Evolutionary conservation across 305 asterid genomes (phyloP).

Genomic region (Striga hermonthica): DNA sequence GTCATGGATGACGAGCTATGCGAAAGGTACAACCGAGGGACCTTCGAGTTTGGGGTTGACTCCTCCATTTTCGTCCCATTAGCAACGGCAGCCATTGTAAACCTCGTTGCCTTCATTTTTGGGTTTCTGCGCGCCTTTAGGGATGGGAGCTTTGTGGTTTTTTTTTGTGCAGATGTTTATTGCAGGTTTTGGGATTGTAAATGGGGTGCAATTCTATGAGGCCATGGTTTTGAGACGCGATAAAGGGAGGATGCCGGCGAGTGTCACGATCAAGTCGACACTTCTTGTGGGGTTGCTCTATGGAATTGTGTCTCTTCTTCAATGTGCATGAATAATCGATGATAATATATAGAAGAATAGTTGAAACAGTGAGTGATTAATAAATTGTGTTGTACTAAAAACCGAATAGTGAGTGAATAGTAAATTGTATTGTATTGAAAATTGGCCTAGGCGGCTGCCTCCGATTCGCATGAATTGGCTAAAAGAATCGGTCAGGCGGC

Average conservation of each 20-base stretch:
- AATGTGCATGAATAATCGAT: too few species aligned
- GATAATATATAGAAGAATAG: too few species aligned
- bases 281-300: conserved; percentile 30
- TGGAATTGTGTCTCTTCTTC: not conserved
- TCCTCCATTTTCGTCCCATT: conserved; percentile 65
- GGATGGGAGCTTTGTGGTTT: conserved; percentile 33
- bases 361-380: too few species aligned
- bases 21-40: conserved; percentile 54
- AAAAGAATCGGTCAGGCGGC: too few species aligned
- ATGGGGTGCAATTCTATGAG: conserved; percentile 58
- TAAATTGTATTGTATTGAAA: too few species aligned
- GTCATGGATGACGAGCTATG: conserved; percentile 67
- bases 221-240: conserved; percentile 62
- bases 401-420: too few species aligned
- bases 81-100: conserved; percentile 46
- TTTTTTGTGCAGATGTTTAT: conserved; percentile 33
- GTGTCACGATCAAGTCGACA: conserved; percentile 43
- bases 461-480: too few species aligned
- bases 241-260: conserved; percentile 62
- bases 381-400: too few species aligned
- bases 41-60: conserved; percentile 58
- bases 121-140: conserved; percentile 33
- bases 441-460: too few species aligned
- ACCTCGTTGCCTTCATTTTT: conserved; percentile 37
- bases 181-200: conserved; percentile 56